Evolutionary conservation across 768 basidiomycete species (phyloP).

Genomic region (Polyporus arcularius): DNA sequence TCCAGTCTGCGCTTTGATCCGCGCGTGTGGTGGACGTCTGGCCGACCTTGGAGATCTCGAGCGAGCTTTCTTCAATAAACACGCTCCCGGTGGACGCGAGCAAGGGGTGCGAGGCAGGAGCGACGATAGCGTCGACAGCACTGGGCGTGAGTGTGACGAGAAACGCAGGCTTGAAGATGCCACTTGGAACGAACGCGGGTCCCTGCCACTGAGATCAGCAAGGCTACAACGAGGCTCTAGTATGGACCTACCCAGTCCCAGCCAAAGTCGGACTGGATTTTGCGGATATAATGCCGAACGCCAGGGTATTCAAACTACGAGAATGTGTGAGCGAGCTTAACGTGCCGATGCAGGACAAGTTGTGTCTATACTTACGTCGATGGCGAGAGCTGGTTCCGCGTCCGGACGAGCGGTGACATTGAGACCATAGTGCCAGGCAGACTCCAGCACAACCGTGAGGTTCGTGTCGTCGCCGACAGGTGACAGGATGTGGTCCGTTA

Average conservation of each 20-base stretch:
- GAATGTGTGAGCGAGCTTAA: too few species aligned
- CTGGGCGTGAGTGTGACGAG: conserved; percentile 42
- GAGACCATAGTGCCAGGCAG: conserved; percentile 52
- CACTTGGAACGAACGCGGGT: conserved; percentile 57
- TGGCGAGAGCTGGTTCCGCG: conserved; percentile 44
- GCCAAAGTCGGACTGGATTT: conserved; percentile 56
- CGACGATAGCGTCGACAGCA: neutral
- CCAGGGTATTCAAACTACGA: conserved; percentile 52
- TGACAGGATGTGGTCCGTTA: conserved; percentile 42
- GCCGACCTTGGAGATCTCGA: conserved; percentile 58
- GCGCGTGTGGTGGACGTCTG: conserved; percentile 43
- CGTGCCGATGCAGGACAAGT: too few species aligned
- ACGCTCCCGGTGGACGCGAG: conserved; percentile 30
- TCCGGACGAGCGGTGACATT: conserved; percentile 54
- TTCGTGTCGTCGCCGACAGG: conserved; percentile 39
- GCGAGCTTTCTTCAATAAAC: conserved; percentile 52
- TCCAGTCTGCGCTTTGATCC: conserved; percentile 52
- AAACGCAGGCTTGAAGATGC: conserved; percentile 57
- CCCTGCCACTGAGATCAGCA: conserved; percentile 34
- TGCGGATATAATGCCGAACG: conserved; percentile 50
- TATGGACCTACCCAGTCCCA: conserved; percentile 55
- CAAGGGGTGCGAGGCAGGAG: conserved; percentile 25
- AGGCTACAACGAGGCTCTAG: too few species aligned
- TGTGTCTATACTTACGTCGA: conserved; percentile 26
- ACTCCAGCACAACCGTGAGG: conserved; percentile 53